Conservation (phyloP, 768 basidiomycete genomes). For the Tricholoma hemisulphureum region DNA sequence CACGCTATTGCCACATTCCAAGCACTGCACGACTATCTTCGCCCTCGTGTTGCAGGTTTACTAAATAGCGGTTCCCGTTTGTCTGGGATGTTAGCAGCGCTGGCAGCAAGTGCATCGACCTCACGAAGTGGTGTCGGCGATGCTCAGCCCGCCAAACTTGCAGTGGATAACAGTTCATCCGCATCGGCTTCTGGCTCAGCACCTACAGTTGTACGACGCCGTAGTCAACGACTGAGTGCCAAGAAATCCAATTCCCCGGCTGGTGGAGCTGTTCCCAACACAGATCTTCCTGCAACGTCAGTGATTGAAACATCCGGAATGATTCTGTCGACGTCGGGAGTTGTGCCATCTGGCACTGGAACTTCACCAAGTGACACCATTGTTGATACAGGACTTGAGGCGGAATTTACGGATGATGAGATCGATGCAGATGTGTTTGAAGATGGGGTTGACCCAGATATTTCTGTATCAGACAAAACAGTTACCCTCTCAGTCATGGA, state of each 20-base stretch:
- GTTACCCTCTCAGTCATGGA: constrained; percentile 81
- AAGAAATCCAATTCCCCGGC: constrained; percentile 42
- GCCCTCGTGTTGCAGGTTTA: constrained; percentile 81
- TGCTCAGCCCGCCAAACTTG: constrained; percentile 27
- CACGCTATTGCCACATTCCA: constrained; percentile 99
- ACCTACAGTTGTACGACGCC: constrained; percentile 55
- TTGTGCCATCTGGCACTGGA: constrained; percentile 33
- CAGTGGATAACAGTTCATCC: constrained; percentile 23
- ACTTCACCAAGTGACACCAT: constrained; percentile 54
- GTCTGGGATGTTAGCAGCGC: constrained; percentile 88
- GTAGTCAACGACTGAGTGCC: constrained; percentile 82
- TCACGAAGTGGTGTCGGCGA: constrained; percentile 40
- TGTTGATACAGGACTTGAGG: constrained; percentile 62
- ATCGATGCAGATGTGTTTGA: constrained; percentile 89
- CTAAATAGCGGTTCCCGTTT: constrained; percentile 63
- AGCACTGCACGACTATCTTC: constrained; percentile 92
- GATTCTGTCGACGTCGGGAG: constrained; percentile 14
- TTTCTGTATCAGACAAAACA: constrained; percentile 73
- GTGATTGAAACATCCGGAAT: constrained; percentile 8
- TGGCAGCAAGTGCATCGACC: constrained; percentile 73
- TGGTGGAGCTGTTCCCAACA: constrained; percentile 8
- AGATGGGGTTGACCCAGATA: constrained; percentile 79
- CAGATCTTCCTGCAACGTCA: constrained; percentile 16
- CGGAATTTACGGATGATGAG: constrained; percentile 84
- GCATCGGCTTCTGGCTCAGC: constrained; percentile 32